These are phyloP conservation scores for Tympanopsis confertula DNA, from an alignment of 2,329 filamentous ascomycete species.

Conservation along the genomic window DNA sequence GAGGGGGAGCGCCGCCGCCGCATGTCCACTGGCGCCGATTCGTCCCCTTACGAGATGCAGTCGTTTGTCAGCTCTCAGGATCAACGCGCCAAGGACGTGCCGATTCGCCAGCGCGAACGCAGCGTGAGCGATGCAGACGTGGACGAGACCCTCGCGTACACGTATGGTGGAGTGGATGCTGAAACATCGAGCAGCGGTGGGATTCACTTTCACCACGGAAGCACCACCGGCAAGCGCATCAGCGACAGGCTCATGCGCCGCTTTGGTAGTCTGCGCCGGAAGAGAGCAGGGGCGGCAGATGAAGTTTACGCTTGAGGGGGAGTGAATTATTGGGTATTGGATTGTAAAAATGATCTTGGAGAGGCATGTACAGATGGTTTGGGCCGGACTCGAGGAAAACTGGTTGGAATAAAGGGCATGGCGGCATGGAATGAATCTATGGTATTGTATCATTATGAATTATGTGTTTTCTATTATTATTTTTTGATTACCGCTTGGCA, in stretches of 20 bases:
- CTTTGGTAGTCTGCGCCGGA: slow-evolving; percentile 38
- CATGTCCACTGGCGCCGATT: slow-evolving; percentile 7
- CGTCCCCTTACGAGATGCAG: background rate
- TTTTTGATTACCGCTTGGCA: no score
- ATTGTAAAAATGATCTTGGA: background rate
- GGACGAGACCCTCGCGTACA: background rate
- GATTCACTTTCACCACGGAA: slow-evolving; percentile 8
- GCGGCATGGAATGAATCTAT: no score
- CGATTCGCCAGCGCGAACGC: no score
- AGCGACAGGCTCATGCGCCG: slow-evolving; percentile 39
- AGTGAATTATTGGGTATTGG: slow-evolving; percentile 2
- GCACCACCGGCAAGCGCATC: slow-evolving; percentile 29
- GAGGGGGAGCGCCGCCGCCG: slow-evolving; percentile 22
- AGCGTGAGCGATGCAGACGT: background rate
- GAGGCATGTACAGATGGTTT: no score
- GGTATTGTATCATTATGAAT: no score
- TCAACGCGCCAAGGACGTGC: no score
- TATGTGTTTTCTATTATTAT: no score
- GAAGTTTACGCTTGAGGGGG: slow-evolving; percentile 5
- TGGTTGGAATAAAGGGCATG: no score
- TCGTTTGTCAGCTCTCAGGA: no score
- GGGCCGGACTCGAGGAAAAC: no score
- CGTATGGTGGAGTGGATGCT: background rate
- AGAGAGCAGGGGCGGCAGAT: slow-evolving; percentile 16
- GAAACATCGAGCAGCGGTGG: background rate